phyloP scores from a whole-genome alignment of 2,329 filamentous ascomycete species.

The Oidium heveae region DNA sequence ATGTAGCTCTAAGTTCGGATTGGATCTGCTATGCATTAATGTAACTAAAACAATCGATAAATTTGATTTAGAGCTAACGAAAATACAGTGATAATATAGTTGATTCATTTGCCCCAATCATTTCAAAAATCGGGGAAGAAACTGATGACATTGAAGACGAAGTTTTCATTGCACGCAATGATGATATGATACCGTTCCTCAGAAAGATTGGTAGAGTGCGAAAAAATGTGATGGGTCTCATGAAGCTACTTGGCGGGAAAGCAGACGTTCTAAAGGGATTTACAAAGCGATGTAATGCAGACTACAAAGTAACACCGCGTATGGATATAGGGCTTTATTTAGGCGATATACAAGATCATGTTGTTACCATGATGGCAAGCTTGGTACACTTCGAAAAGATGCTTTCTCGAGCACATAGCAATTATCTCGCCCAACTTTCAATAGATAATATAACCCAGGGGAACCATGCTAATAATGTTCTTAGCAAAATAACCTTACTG shows the following conservation, averaged over 20 bases:
- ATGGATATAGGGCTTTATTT: constrained; percentile 94
- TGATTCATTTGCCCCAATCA: constrained; percentile 77
- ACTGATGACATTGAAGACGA: constrained; percentile 88
- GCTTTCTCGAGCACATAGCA: constrained; percentile 76
- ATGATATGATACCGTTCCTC: constrained; percentile 72
- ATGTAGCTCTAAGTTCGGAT: constrained; percentile 79
- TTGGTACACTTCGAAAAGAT: constrained; percentile 94
- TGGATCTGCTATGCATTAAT: constrained; percentile 99
- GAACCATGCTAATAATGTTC: constrained; percentile 63
- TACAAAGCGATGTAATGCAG: constrained; percentile 95
- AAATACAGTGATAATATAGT: constrained; percentile 66
- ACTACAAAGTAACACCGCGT: constrained; percentile 81
- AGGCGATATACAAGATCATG: constrained; percentile 95
- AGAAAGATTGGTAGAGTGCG: constrained; percentile 72
- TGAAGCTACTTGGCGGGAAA: constrained; percentile 84
- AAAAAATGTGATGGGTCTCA: constrained; percentile 82
- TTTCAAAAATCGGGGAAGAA: constrained; percentile 64
- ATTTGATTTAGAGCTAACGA: background rate
- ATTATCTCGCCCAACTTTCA: constrained; percentile 83
- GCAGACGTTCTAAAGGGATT: constrained; percentile 97
- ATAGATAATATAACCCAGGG: constrained; percentile 79
- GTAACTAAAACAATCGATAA: constrained; percentile 22
- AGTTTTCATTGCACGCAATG: constrained; percentile 73
- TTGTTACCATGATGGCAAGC: constrained; percentile 97
- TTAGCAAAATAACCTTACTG: constrained; percentile 86